Evolutionary conservation across 1,139 yeast genomes (phyloP).

Genomic region (Lizanozyma gosingica): DNA sequence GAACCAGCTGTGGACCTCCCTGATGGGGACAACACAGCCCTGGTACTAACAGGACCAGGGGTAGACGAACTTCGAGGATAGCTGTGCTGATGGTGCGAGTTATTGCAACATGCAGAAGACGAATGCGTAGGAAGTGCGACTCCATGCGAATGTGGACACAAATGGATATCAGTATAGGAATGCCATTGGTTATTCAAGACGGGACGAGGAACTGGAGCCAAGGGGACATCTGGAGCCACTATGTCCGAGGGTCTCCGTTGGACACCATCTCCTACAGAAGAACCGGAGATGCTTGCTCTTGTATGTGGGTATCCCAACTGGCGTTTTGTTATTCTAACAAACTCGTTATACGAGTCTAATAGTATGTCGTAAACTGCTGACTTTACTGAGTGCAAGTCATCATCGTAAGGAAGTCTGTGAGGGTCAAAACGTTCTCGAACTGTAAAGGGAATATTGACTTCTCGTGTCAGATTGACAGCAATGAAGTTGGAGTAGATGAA

Average conservation of each 20-base stretch:
- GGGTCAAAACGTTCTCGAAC: not conserved
- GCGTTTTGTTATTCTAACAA: not conserved
- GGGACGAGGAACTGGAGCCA: not conserved
- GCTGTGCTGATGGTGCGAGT: not conserved
- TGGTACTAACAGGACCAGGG: not conserved
- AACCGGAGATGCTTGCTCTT: not conserved
- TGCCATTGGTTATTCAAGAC: not conserved
- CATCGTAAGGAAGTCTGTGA: not conserved
- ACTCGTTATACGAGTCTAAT: not conserved
- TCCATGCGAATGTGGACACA: not conserved
- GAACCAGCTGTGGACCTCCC: not conserved
- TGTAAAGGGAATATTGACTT: not conserved
- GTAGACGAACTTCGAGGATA: not conserved
- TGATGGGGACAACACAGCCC: not conserved
- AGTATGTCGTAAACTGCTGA: not conserved
- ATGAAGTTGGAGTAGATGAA: not conserved
- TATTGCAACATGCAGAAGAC: not conserved
- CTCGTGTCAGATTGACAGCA: not conserved
- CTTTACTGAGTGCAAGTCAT: not conserved
- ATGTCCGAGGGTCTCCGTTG: not conserved
- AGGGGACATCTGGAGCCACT: not conserved
- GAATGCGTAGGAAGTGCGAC: not conserved
- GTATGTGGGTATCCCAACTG: not conserved
- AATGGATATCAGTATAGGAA: not conserved
- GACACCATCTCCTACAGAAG: not conserved